Evolutionary conservation across 2,329 filamentous ascomycete genomes (phyloP), one percentile per base, ranked within the genome.

Genomic region (Karstenula rhodostoma): DNA sequence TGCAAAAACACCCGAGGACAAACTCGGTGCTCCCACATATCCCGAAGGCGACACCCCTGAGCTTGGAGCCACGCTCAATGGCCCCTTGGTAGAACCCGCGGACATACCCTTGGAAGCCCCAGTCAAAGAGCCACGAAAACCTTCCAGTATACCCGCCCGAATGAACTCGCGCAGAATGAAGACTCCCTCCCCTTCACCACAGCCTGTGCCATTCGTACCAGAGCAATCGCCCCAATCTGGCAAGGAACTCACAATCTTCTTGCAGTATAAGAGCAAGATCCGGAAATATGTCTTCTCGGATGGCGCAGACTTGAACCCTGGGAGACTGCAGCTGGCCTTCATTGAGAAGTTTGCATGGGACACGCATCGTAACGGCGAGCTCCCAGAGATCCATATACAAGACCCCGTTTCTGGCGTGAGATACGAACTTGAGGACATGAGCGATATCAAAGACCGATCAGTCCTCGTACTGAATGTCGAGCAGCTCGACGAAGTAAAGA

Each of bases 261-360:
- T 98, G 62, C 94, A 98, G 78, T 97, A 98, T 81, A 97, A 96
- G 76, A 95, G 91, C 69, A 95, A 95, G 75, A 94, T 98, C 69
- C 98, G 97, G 80, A 98, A 98, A 77, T 96, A 96, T 74, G 88
- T 97, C 17, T 85, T 98, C 35, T 82, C 92, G 0, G 93, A 96
- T 75, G 94, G 94, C 1, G 89, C 89, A 33, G 93, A 94, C 63
- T 84, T 99, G 12, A 94, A 92, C 2, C 90, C 97, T 60, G 93
- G 93, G 1, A 87, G 94, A 25, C 79, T 99, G 59, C 94, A 99
- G 77, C 85, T 99, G 29, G 94, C 95, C 0, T 99, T 99, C 70
- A 99, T 99, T 69, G 95, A 99, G 69, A 99, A 97, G 76, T 99
- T 99, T 74, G 95, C 94, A 0, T 99, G 96, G 94, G 98, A 97